Conservation (phyloP, 2,329 filamentous ascomycete genomes). For the Hypoxylon rubiginosum region DNA sequence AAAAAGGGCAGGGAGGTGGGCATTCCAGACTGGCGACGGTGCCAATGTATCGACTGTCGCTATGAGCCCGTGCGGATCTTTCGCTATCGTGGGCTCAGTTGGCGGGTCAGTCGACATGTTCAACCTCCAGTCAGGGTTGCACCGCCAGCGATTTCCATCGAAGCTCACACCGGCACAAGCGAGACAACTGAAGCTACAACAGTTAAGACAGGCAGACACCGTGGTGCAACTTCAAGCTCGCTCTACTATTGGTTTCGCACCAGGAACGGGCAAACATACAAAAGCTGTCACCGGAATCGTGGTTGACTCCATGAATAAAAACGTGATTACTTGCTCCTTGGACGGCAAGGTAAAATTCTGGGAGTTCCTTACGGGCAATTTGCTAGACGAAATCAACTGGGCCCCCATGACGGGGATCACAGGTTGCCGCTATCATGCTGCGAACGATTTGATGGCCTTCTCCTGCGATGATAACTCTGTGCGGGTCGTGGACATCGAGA, state of each 20-base stretch:
- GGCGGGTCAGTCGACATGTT: conserved; percentile 92
- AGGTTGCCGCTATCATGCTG: conserved; percentile 82
- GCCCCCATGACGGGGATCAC: conserved; percentile 81
- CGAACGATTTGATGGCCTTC: conserved; percentile 88
- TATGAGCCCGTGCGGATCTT: conserved; percentile 92
- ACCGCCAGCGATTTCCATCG: conserved; percentile 89
- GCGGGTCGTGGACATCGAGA: conserved; percentile 90
- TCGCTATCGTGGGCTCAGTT: conserved; percentile 88
- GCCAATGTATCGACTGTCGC: conserved; percentile 88
- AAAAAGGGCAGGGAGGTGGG: conserved; percentile 93
- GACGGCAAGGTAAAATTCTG: conserved; percentile 98
- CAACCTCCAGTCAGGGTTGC: conserved; percentile 93
- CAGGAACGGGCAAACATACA: conserved; percentile 79
- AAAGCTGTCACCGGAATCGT: conserved; percentile 87
- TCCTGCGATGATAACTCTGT: conserved; percentile 91
- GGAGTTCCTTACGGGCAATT: conserved; percentile 88
- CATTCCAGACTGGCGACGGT: conserved; percentile 86
- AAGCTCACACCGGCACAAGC: conserved; percentile 82
- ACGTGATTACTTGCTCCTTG: conserved; percentile 85
- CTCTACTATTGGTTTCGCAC: conserved; percentile 58
- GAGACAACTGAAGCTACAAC: conserved; percentile 77
- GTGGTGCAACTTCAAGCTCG: conserved; percentile 68
- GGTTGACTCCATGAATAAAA: conserved; percentile 90
- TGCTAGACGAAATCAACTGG: conserved; percentile 88
- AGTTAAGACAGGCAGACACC: conserved; percentile 70